Evolutionary conservation across 805 yeast species (phyloP).

Genomic region (Cyberlindnera euphorbiae): DNA sequence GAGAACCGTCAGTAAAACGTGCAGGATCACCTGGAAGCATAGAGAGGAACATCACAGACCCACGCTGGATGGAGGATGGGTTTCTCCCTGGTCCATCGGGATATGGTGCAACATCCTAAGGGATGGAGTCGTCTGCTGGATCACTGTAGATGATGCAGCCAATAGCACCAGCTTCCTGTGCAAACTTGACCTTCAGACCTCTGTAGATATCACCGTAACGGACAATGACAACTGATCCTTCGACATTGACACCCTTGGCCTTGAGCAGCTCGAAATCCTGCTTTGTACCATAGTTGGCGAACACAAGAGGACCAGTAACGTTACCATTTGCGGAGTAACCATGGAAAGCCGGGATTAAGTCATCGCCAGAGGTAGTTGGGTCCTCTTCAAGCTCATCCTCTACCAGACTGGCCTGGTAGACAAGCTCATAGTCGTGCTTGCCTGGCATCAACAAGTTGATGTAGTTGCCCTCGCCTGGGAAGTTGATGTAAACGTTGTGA

Average conservation of each 20-base stretch:
- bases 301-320: slow-evolving; percentile 60
- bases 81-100: slow-evolving; percentile 77
- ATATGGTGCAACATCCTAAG: slow-evolving; percentile 58
- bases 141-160: slow-evolving; percentile 69
- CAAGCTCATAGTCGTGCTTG: slow-evolving; percentile 20
- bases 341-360: slow-evolving; percentile 64
- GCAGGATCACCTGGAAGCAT: slow-evolving; percentile 74
- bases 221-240: slow-evolving; percentile 58
- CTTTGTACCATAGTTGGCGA: slow-evolving; percentile 63
- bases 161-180: slow-evolving; percentile 63
- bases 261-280: slow-evolving; percentile 51
- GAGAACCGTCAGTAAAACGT: slow-evolving; percentile 55
- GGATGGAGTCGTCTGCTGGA: slow-evolving; percentile 57
- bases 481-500: slow-evolving; percentile 57
- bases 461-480: slow-evolving; percentile 49
- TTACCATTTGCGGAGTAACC: slow-evolving; percentile 76
- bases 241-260: slow-evolving; percentile 42
- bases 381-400: slow-evolving; percentile 53
- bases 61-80: slow-evolving; percentile 73
- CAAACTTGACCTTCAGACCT: slow-evolving; percentile 75
- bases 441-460: slow-evolving; percentile 36
- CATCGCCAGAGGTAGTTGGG: slow-evolving; percentile 36
- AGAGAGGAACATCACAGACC: slow-evolving; percentile 62
- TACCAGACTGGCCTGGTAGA: slow-evolving; percentile 47
- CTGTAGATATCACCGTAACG: slow-evolving; percentile 66